These are phyloP conservation scores for Pseudozyma sp. DNA, from an alignment of 1,284 basidiomycete genomes.

Conservation along the genomic window DNA sequence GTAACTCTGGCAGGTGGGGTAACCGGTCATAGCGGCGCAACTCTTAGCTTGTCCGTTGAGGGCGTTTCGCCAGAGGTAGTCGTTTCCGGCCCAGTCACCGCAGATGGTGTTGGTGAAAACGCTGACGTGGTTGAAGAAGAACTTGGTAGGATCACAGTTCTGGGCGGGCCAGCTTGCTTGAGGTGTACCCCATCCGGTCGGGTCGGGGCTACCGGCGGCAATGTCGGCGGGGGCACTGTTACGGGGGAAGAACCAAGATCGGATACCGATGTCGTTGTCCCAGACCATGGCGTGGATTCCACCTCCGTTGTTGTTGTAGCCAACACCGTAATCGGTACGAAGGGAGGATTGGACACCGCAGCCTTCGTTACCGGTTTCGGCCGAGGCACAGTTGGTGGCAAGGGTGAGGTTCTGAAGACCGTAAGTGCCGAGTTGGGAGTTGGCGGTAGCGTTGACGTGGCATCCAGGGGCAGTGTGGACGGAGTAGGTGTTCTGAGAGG, in stretches of 20 bases:
- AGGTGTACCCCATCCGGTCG: constrained; percentile 72
- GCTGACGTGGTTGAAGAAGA: constrained; percentile 65
- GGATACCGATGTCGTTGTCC: constrained; percentile 69
- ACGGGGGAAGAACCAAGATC: constrained; percentile 75
- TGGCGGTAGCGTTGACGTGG: constrained; percentile 39
- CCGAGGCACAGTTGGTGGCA: constrained; percentile 74
- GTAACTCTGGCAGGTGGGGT: constrained; percentile 37
- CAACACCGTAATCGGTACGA: constrained; percentile 73
- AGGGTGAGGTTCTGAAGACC: constrained; percentile 47
- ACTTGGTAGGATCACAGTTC: constrained; percentile 72
- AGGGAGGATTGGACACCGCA: constrained; percentile 75
- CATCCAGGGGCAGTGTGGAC: constrained; percentile 53
- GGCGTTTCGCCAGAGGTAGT: constrained; percentile 41
- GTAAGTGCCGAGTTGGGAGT: constrained; percentile 33
- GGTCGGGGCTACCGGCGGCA: constrained; percentile 64
- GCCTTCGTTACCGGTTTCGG: constrained; percentile 74
- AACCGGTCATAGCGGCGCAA: constrained; percentile 47
- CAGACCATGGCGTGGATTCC: constrained; percentile 70
- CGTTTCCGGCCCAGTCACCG: constrained; percentile 49
- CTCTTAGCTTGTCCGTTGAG: constrained; percentile 36
- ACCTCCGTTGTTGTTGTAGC: constrained; percentile 76
- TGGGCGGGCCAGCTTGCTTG: constrained; percentile 72
- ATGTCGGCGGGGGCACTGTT: constrained; percentile 71
- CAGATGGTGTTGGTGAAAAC: constrained; percentile 57
- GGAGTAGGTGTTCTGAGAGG: constrained; percentile 51